phyloP scores from a whole-genome alignment of 2,329 filamentous ascomycete genomes.

The Xylariaceae sp. region DNA sequence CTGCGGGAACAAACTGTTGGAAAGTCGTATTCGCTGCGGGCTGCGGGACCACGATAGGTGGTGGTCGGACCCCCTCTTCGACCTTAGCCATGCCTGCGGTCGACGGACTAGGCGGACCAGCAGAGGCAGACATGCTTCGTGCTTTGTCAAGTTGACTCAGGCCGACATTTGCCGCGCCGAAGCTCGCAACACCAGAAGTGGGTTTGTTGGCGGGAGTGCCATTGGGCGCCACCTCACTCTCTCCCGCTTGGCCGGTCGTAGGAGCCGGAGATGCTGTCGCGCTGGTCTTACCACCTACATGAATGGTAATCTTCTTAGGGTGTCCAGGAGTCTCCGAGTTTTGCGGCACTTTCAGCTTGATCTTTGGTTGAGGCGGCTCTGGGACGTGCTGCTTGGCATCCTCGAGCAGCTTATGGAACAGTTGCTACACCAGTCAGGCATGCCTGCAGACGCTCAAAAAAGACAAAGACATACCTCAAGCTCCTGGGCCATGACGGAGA shows the following conservation, averaged over 20 bases:
- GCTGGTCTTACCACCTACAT: slow-evolving; percentile 54
- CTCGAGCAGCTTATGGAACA: slow-evolving; percentile 60
- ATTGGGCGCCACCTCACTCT: slow-evolving; percentile 25
- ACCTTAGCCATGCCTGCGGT: slow-evolving; percentile 23
- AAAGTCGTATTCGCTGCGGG: slow-evolving; percentile 21
- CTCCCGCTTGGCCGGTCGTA: slow-evolving; percentile 27
- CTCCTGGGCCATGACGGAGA: slow-evolving; percentile 67
- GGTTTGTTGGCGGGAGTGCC: slow-evolving; percentile 19
- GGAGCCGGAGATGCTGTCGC: slow-evolving; percentile 46
- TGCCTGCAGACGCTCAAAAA: too few species aligned
- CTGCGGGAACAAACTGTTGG: slow-evolving; percentile 20
- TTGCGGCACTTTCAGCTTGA: slow-evolving; percentile 67
- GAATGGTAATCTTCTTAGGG: slow-evolving; percentile 63
- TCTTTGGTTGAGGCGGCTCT: slow-evolving; percentile 67
- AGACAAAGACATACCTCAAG: slow-evolving; percentile 70
- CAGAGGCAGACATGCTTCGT: slow-evolving; percentile 33
- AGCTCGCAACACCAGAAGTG: slow-evolving; percentile 20
- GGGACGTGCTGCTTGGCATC: slow-evolving; percentile 65
- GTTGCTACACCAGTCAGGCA: slow-evolving; percentile 40
- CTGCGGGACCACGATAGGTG: slow-evolving; percentile 24
- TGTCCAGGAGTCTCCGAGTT: slow-evolving; percentile 34
- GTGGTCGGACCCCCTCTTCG: slow-evolving; percentile 27
- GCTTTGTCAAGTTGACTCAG: slow-evolving; percentile 30
- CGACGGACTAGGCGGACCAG: slow-evolving; percentile 39
- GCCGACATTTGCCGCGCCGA: slow-evolving; percentile 17